Evolutionary conservation across 2,329 filamentous ascomycete genomes (phyloP).

Genomic region (Lachnellula hyalina): DNA sequence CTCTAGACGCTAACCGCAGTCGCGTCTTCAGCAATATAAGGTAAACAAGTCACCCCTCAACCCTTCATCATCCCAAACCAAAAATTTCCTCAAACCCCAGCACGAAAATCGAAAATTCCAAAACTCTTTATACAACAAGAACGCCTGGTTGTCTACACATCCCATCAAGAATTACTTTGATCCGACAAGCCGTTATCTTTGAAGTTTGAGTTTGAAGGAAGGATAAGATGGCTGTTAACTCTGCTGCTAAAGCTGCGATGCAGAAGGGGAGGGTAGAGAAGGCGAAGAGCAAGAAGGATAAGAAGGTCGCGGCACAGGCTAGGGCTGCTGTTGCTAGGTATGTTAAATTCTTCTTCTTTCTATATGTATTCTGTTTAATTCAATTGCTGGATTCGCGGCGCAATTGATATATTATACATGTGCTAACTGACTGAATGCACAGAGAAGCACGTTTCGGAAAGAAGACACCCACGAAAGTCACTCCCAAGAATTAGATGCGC

Average conservation of each 20-base stretch:
- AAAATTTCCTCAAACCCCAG: background rate
- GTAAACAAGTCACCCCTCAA: background rate
- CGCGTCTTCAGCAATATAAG: background rate
- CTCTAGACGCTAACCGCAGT: background rate
- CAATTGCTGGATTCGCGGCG: too few species aligned
- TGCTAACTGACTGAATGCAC: too few species aligned
- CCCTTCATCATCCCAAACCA: background rate
- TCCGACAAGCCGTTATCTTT: background rate
- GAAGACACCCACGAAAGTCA: slow-evolving; percentile 9
- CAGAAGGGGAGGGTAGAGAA: slow-evolving; percentile 13
- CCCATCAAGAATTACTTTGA: background rate
- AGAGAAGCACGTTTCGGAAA: slow-evolving; percentile 11
- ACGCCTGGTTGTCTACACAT: background rate
- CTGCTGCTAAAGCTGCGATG: slow-evolving; percentile 7
- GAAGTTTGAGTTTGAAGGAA: too few species aligned
- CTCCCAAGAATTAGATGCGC: slow-evolving; percentile 14
- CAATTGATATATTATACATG: too few species aligned
- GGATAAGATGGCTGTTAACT: slow-evolving; percentile 5
- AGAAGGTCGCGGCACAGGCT: slow-evolving; percentile 12
- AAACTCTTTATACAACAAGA: background rate
- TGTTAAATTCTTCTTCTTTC: too few species aligned
- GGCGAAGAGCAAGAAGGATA: slow-evolving; percentile 12
- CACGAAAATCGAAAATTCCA: background rate
- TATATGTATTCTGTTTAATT: too few species aligned
- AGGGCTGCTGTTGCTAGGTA: slow-evolving; percentile 10